Percentiles rank a stretch among this genome's conserved stretches.
These are phyloP conservation scores for Candida glucosophila DNA, from an alignment of 1,139 yeast species.

Conservation along the genomic window DNA sequence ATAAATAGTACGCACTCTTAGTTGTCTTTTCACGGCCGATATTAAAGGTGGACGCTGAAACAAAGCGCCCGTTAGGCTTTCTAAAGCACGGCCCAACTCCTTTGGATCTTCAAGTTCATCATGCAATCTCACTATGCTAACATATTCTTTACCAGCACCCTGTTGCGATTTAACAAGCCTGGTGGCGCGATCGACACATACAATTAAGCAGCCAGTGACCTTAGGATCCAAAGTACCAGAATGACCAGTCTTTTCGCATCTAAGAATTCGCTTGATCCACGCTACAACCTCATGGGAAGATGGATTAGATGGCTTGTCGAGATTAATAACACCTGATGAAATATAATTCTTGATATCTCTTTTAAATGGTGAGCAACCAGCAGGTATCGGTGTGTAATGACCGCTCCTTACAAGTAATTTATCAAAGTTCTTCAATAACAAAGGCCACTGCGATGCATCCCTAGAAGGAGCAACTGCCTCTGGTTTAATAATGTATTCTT, in stretches of 20 bases:
- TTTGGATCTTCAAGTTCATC: slow-evolving; percentile 87
- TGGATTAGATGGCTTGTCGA: slow-evolving; percentile 97
- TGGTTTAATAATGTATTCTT: slow-evolving; percentile 80
- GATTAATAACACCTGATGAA: slow-evolving; percentile 91
- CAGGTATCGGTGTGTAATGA: slow-evolving; percentile 93
- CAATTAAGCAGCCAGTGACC: slow-evolving; percentile 96
- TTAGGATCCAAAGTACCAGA: slow-evolving; percentile 98
- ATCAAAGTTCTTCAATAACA: slow-evolving; percentile 87
- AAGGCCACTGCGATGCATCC: slow-evolving; percentile 94
- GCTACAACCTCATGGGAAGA: slow-evolving; percentile 98
- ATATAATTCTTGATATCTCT: slow-evolving; percentile 87
- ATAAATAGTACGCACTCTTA: slow-evolving; percentile 95
- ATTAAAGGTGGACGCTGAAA: slow-evolving; percentile 99
- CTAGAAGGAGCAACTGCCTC: slow-evolving; percentile 70
- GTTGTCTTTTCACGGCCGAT: slow-evolving; percentile 97
- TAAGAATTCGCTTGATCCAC: slow-evolving; percentile 92
- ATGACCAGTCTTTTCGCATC: slow-evolving; percentile 97
- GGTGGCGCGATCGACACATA: slow-evolving; percentile 96
- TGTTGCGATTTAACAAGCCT: slow-evolving; percentile 97
- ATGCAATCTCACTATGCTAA: slow-evolving; percentile 92
- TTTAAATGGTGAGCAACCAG: slow-evolving; percentile 90
- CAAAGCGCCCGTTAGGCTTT: slow-evolving; percentile 94
- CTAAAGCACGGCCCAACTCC: slow-evolving; percentile 81
- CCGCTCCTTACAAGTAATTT: slow-evolving; percentile 91
- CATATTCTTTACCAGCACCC: slow-evolving; percentile 99